Conservation (phyloP, 176 grass and related monocot genomes). For the Hsuehochloa calcarea region DNA sequence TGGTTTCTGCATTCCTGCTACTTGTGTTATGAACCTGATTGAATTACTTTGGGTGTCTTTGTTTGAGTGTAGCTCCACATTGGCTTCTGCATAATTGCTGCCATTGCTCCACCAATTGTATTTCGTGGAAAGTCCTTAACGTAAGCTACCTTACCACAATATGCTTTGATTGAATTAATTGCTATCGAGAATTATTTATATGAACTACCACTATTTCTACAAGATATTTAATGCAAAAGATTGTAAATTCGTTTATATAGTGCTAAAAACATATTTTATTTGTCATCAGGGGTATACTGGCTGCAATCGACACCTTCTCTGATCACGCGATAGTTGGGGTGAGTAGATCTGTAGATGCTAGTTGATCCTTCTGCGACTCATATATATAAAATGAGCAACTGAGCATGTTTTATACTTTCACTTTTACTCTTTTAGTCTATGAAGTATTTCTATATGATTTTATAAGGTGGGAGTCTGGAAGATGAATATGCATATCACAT, state of each 20-base stretch:
- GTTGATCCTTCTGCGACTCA: neutral
- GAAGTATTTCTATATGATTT: conserved; percentile 8
- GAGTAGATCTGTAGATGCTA: conserved; percentile 34
- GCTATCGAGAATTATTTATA: neutral
- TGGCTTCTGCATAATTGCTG: conserved; percentile 62
- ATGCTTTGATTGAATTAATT: neutral
- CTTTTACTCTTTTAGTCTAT: neutral
- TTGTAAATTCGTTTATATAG: neutral
- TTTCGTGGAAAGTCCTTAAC: conserved; percentile 65
- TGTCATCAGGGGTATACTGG: conserved; percentile 77
- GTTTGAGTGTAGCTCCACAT: conserved; percentile 55
- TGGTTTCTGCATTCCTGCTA: conserved; percentile 17
- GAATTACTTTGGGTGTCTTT: neutral
- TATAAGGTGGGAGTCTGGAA: neutral
- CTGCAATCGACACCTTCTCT: conserved; percentile 84
- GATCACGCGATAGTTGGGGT: conserved; percentile 74
- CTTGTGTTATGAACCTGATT: conserved; percentile 19
- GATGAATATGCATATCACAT: neutral
- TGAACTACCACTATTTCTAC: neutral
- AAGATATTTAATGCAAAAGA: neutral
- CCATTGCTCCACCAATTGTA: conserved; percentile 60
- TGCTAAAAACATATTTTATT: conserved; percentile 24
- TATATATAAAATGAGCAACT: conserved; percentile 11
- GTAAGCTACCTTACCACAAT: conserved; percentile 36
- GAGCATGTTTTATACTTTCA: neutral